These are phyloP conservation scores for Scleromitrula shiraiana DNA, from an alignment of 2,329 filamentous ascomycete species.

Conservation along the genomic window DNA sequence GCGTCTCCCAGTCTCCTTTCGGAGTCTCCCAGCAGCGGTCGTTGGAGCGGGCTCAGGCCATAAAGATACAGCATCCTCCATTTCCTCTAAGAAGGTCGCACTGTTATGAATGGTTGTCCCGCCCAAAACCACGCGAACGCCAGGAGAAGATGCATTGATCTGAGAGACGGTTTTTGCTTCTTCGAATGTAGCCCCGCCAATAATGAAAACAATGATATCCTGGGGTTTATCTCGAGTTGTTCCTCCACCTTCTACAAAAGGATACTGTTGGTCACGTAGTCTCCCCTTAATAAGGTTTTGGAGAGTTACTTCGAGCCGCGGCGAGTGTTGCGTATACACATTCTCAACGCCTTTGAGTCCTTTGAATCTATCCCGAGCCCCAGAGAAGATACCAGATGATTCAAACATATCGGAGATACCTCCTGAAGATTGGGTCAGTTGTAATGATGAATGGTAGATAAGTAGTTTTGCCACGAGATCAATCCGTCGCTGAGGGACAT, in stretches of 20 bases:
- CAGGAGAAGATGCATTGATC: conserved; percentile 84
- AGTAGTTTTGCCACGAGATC: conserved; percentile 77
- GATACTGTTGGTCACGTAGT: conserved; percentile 78
- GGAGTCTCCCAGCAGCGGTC: conserved; percentile 28
- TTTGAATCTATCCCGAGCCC: conserved; percentile 80
- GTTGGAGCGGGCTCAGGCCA: conserved; percentile 63
- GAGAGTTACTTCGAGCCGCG: conserved; percentile 75
- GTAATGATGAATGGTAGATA: conserved; percentile 78
- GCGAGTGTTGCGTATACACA: conserved; percentile 96
- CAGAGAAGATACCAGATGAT: conserved; percentile 81
- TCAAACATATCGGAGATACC: conserved; percentile 91
- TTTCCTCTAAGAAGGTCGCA: conserved; percentile 78
- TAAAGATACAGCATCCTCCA: conserved; percentile 76
- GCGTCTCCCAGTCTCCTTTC: conserved; percentile 28
- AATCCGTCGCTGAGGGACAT: conserved; percentile 66
- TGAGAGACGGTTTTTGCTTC: conserved; percentile 95
- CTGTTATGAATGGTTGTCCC: conserved; percentile 87
- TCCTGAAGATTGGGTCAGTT: conserved; percentile 64
- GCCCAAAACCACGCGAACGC: conserved; percentile 80
- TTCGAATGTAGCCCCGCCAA: conserved; percentile 91
- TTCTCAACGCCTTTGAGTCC: conserved; percentile 97
- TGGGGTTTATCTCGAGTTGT: conserved; percentile 91
- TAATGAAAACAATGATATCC: conserved; percentile 90
- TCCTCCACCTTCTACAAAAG: conserved; percentile 83
- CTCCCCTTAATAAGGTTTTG: conserved; percentile 91